A percentile compares a stretch with the other conserved stretches of the same genome.
Evolutionary conservation across 495 filamentous ascomycete species (phyloP).

Genomic region (Cercophora scortea): DNA sequence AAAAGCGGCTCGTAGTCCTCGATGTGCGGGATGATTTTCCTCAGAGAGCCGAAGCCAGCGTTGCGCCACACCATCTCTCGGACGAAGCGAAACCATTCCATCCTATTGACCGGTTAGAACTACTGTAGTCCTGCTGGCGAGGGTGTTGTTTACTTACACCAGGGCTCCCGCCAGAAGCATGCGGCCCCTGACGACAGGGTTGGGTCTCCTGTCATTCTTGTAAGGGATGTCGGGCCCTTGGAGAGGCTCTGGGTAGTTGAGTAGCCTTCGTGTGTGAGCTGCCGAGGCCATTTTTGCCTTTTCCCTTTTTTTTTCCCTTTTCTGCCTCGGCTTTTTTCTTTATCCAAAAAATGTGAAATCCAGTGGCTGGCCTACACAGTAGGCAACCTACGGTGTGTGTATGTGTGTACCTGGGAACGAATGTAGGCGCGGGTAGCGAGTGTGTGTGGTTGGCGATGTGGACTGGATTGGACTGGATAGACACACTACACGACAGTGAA

Average conservation of each 20-base stretch:
- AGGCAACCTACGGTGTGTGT: too few relatives aligned
- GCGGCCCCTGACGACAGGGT: constrained; percentile 20
- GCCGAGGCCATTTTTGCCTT: constrained; percentile 6
- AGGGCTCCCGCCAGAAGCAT: constrained; percentile 14
- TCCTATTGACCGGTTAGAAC: constrained; percentile 10
- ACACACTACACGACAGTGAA: too few relatives aligned
- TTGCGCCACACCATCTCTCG: constrained; percentile 49
- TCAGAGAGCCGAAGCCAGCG: constrained; percentile 59
- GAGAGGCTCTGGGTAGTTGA: constrained; percentile 15
- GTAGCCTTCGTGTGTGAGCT: neutral
- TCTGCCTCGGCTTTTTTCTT: neutral
- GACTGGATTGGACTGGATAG: too few relatives aligned
- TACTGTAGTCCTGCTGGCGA: neutral
- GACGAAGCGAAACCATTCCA: constrained; percentile 27
- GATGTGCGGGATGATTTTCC: constrained; percentile 46
- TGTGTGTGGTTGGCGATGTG: too few relatives aligned
- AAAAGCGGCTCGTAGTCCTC: constrained; percentile 56
- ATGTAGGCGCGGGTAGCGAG: too few relatives aligned
- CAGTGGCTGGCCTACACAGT: too few relatives aligned
- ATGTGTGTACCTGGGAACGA: too few relatives aligned
- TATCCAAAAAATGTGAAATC: neutral
- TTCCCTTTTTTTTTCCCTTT: neutral
- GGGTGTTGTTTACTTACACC: constrained; percentile 11
- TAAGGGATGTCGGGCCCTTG: constrained; percentile 22
- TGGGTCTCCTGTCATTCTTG: constrained; percentile 15